Base-by-base conservation (phyloP, 345 rosid genomes). In the Camelina hispida region DNA sequence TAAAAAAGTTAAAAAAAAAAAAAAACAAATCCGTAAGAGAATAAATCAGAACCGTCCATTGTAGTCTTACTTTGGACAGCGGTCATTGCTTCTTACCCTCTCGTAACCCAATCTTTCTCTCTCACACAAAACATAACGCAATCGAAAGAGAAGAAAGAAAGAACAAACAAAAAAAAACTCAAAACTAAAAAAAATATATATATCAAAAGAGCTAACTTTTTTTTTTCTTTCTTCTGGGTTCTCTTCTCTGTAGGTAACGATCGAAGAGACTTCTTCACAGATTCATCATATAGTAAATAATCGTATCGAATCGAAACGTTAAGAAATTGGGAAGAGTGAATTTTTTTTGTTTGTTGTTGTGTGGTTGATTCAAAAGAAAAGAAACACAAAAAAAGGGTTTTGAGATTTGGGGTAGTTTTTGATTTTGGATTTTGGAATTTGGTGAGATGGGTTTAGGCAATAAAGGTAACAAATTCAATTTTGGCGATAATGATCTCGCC, bases 401-500 rank as follows among this genome's bases (percentile, higher is more conserved):
- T 77, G 65, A 43, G 76, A 22, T 68, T 62, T 57, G 64, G 64
- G 73, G 80, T 71, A 62, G 37, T 71, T 74, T 70, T 62, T 17
- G 43, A 75, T 50, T 28, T 65, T 40, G 62, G 68, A 50, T 72
- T 74, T 54, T 62, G 59, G 66, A 20, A 0, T 20, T 20, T 20
- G 22, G 74, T 44, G 23, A 22, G 23, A 95, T 95, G 99, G 97
- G 98, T 54, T 83, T 95, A 80, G 93, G 94, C 52, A 82, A 71
- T 59, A 79, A 79, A 35, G 68, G 56, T 74, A 72, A 81, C 66
- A 74, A 79, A 68, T 73, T 74, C 68, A 63, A 20, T 72, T 78
- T 72, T 68, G 81, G 78, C 2, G 89, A 81, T 22, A 83, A 66
- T 46, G 86, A 82, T 37, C 82, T 71, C 71, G 83, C 68, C 30